Base-by-base conservation (phyloP, 345 rosid genomes). In the Lumnitzera littorea region DNA sequence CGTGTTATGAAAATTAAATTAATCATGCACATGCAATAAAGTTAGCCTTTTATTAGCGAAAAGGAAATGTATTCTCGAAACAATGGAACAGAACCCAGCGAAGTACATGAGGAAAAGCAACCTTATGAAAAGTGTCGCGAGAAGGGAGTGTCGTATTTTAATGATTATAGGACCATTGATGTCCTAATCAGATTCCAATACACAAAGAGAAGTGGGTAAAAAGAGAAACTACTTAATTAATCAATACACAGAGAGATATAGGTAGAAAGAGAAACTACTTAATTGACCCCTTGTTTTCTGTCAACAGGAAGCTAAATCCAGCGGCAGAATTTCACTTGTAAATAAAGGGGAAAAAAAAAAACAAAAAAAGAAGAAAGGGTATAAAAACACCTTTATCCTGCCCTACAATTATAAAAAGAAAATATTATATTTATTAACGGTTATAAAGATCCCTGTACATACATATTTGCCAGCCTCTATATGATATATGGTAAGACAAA, bases 241-340 rank as follows among this genome's bases (percentile, higher is more conserved):
- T 9, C 59, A 9, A 13, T 15, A 43, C 3, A 56, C 17, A 50
- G 4, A n/a, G 59, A 31, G 23, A 56, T 20, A 20, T 20, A 20
- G 20, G 20, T 20, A 20, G 31, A 27, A 27, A 55, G 20, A 31
- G 20, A 56, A 56, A 56, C 59, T 27, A 56, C 59, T n/a, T 29
- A 27, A 29, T 15, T 29, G 20, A 56, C 13, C 59, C 59, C 59
- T 15, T 17, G 59, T 31, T 56, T 56, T 56, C 48, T 15, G 23
- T n/a, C n/a, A 56, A 56, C 23, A 31, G 48, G 16, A 16, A 15
- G 24, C 47, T 5, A 56, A 56, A 15, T 56, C 48, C 59, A n/a
- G 23, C 46, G 15, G 59, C 59, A 56, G 59, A 56, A 56, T 24
- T 36, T 5, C 43, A 5, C 43, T 36, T 4, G 31, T 27, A 5